A percentile compares a stretch with the other conserved stretches of the same genome.
phyloP scores from a whole-genome alignment of 2,329 filamentous ascomycete species.

The Trichophyton benhamiae region DNA sequence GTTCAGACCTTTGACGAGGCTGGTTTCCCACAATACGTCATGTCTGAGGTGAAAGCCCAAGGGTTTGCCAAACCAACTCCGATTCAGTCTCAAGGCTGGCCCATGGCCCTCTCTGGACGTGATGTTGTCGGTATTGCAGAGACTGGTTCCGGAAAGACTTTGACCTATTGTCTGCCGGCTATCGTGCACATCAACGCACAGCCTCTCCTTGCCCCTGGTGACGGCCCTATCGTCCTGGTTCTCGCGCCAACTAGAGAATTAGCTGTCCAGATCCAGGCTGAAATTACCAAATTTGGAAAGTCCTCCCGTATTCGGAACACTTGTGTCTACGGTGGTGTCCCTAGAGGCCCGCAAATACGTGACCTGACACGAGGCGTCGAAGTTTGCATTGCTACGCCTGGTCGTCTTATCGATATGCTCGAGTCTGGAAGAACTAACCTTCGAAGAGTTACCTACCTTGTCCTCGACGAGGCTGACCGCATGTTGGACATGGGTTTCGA shows the following conservation, averaged over 20 bases:
- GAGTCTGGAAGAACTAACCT: conserved; percentile 97
- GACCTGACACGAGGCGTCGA: conserved; percentile 91
- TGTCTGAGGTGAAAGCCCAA: conserved; percentile 97
- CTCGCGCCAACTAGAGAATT: conserved; percentile 94
- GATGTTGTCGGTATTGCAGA: conserved; percentile 98
- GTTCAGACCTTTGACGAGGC: conserved; percentile 97
- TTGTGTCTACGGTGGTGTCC: conserved; percentile 97
- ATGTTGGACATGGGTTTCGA: conserved; percentile 99
- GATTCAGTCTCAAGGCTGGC: conserved; percentile 98
- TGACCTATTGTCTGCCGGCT: conserved; percentile 93
- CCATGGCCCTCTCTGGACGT: conserved; percentile 94
- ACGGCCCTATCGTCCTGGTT: conserved; percentile 92
- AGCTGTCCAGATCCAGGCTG: conserved; percentile 95
- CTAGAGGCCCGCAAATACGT: conserved; percentile 92
- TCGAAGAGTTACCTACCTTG: conserved; percentile 91
- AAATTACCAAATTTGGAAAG: conserved; percentile 97
- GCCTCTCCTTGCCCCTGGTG: conserved; percentile 84
- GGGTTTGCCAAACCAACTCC: conserved; percentile 87
- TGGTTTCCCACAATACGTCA: conserved; percentile 90
- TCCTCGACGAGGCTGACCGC: conserved; percentile 96
- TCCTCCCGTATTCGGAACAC: conserved; percentile 97
- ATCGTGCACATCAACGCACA: conserved; percentile 99
- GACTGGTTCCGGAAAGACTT: conserved; percentile 96
- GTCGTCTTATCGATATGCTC: conserved; percentile 96
- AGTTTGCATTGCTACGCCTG: conserved; percentile 95